These are phyloP conservation scores for Paecilomyces fulvus DNA, from an alignment of 2,329 filamentous ascomycete species.

Conservation along the genomic window DNA sequence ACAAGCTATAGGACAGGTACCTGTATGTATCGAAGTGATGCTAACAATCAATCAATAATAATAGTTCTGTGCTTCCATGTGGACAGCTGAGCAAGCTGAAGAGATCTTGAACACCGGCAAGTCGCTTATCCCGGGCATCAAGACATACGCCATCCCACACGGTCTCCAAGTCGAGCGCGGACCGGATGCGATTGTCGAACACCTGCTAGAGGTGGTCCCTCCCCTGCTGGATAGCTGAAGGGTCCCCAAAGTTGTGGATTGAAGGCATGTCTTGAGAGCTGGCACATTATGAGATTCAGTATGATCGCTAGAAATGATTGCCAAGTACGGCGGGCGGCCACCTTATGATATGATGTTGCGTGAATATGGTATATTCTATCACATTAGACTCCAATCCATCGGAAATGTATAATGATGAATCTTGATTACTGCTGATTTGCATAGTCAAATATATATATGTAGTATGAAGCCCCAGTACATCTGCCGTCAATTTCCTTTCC, in stretches of 20 bases:
- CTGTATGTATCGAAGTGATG: background rate
- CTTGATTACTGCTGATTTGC: no score
- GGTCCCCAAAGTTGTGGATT: background rate
- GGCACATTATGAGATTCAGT: background rate
- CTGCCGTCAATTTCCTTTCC: no score
- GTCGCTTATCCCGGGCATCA: slow-evolving; percentile 30
- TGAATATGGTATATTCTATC: no score
- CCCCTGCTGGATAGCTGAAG: slow-evolving; percentile 24
- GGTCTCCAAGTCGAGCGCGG: slow-evolving; percentile 36
- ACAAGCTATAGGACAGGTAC: slow-evolving; percentile 1
- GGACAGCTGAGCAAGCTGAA: slow-evolving; percentile 36
- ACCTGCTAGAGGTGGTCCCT: slow-evolving; percentile 34
- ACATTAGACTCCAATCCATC: no score
- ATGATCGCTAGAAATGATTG: background rate
- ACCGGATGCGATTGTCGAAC: slow-evolving; percentile 35
- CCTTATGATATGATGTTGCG: no score
- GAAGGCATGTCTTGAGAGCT: background rate
- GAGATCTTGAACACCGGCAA: slow-evolving; percentile 30
- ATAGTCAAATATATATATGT: no score
- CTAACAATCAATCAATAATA: background rate
- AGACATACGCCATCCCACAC: slow-evolving; percentile 34
- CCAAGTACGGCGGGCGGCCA: background rate
- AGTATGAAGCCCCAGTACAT: no score
- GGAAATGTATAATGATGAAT: no score
- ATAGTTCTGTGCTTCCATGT: slow-evolving; percentile 56